A percentile compares a stretch with the other conserved stretches of the same genome.
These are phyloP conservation scores for Eutrema salsugineum DNA, from an alignment of 441 rosid genomes.

Conservation along the genomic window DNA sequence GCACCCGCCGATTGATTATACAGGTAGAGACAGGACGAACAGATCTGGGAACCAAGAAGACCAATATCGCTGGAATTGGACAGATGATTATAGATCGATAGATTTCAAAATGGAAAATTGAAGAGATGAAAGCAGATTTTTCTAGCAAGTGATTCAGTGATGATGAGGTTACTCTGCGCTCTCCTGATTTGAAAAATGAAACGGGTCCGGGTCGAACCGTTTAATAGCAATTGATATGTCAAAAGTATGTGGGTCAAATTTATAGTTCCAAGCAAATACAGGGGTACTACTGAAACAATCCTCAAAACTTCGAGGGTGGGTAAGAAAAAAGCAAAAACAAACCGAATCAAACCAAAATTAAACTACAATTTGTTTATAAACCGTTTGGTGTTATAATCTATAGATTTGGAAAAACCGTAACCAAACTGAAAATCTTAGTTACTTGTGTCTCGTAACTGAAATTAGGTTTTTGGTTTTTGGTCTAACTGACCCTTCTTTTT, in stretches of 20 bases:
- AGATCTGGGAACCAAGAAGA: conserved; percentile 11
- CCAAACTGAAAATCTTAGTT: too few species aligned
- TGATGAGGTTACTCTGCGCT: not conserved
- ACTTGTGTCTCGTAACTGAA: too few species aligned
- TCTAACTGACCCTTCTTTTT: too few species aligned
- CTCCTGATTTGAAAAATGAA: not conserved
- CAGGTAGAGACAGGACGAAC: not conserved
- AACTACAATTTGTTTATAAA: too few species aligned
- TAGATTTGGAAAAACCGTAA: too few species aligned
- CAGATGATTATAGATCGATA: not conserved
- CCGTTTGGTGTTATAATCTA: too few species aligned
- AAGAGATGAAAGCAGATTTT: not conserved
- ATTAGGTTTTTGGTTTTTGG: too few species aligned
- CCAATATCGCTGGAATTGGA: not conserved
- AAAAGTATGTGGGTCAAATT: not conserved
- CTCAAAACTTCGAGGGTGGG: too few species aligned
- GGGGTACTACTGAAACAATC: not conserved
- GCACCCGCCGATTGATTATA: not conserved
- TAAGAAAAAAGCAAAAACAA: too few species aligned
- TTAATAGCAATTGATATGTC: not conserved
- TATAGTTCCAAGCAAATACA: not conserved
- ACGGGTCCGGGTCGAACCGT: not conserved
- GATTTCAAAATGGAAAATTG: not conserved
- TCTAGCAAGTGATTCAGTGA: not conserved
- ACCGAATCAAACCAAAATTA: too few species aligned